phyloP scores from a whole-genome alignment of 306 rosid genomes.

The Pterocarpus santalinus region DNA sequence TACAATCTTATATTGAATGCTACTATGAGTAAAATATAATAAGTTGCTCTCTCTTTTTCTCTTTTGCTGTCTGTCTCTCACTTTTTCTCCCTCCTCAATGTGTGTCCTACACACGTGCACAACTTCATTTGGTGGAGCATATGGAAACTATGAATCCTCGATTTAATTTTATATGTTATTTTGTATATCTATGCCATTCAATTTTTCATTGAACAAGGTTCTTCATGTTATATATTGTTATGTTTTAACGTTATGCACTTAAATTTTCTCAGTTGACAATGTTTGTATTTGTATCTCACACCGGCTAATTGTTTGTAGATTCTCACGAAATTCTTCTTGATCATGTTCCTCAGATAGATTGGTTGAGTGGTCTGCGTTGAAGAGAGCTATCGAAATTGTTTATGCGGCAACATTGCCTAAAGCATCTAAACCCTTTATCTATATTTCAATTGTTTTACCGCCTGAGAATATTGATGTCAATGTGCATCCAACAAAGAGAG shows the following conservation, averaged over 20 bases:
- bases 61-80: not conserved
- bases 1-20: not conserved
- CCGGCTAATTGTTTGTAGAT: conserved; percentile 20
- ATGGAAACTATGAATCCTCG: conserved; percentile 13
- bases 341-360: conserved; percentile 74
- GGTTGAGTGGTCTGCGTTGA: conserved; percentile 93
- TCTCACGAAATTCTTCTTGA: conserved; percentile 41
- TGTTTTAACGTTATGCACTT: conserved; percentile 19
- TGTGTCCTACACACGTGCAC: conserved; percentile 6
- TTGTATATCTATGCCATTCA: too few relatives aligned
- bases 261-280: conserved; percentile 12
- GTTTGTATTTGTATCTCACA: conserved; percentile 24
- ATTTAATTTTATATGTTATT: not conserved
- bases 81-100: not conserved
- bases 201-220: too few relatives aligned
- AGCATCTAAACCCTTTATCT: conserved; percentile 93
- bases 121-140: not conserved
- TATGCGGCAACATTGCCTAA: conserved; percentile 94
- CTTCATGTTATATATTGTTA: conserved; percentile 4
- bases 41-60: not conserved
- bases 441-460: conserved; percentile 83
- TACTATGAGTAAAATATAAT: conserved; percentile 6
- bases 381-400: conserved; percentile 94
- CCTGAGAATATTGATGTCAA: conserved; percentile 92
- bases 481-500: conserved; percentile 95